Evolutionary conservation across 2,329 filamentous ascomycete genomes (phyloP).

Genomic region (Apiospora rasikravindrae): DNA sequence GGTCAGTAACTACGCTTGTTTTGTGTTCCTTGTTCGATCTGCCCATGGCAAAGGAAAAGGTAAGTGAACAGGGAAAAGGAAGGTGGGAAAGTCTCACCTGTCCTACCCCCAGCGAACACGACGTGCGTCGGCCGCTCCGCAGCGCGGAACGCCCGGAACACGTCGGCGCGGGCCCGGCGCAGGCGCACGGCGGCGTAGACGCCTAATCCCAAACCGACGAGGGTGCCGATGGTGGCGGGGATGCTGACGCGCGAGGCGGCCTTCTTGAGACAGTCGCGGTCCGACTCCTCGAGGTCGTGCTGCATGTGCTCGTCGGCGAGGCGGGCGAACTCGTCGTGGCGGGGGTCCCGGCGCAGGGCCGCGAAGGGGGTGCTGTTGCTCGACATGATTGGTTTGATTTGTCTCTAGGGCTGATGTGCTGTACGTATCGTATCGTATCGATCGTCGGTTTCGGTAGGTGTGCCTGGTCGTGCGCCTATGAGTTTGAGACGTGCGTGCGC

Average conservation of each 20-base stretch:
- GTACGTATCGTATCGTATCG: neutral
- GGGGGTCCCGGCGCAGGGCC: constrained; percentile 40
- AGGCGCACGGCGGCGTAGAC: constrained; percentile 62
- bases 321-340: constrained; percentile 54
- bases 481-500: neutral
- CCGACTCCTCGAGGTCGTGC: constrained; percentile 57
- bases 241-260: constrained; percentile 61
- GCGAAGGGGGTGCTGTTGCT: constrained; percentile 33
- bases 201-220: constrained; percentile 64
- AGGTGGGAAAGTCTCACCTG: constrained; percentile 46
- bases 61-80: neutral
- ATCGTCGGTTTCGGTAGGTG: neutral
- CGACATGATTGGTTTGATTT: neutral
- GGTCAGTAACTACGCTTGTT: too few species aligned
- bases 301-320: constrained; percentile 64
- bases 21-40: neutral
- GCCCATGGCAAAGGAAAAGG: neutral
- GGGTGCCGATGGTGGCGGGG: constrained; percentile 62
- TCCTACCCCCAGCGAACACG: constrained; percentile 64
- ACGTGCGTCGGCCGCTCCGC: constrained; percentile 67
- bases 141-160: constrained; percentile 66
- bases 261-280: constrained; percentile 61
- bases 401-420: neutral
- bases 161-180: constrained; percentile 57
- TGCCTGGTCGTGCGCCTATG: neutral